Conservation (phyloP, 352 stramenopile genomes). For the Blastocystis sp. region DNA sequence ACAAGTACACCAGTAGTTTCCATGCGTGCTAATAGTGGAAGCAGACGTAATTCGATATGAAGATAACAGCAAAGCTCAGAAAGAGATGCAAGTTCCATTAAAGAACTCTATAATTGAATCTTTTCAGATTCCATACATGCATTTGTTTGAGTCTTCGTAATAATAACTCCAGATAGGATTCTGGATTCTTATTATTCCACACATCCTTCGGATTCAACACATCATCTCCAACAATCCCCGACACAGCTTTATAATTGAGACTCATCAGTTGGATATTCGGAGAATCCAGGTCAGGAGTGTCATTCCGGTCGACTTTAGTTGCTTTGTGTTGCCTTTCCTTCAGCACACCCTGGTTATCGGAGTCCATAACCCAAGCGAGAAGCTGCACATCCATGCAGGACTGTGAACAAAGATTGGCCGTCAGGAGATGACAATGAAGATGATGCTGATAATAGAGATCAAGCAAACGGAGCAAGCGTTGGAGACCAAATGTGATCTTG, state of each 20-base stretch:
- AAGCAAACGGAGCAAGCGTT: background rate
- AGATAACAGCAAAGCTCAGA: background rate
- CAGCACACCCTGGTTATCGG: background rate
- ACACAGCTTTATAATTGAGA: background rate
- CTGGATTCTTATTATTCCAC: background rate
- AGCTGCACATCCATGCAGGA: background rate
- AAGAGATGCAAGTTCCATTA: background rate
- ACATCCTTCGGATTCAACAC: background rate
- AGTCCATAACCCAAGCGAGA: constrained; percentile 6
- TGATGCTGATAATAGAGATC: background rate
- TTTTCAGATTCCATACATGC: background rate
- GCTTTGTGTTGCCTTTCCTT: background rate
- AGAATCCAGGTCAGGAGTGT: background rate
- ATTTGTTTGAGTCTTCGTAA: background rate
- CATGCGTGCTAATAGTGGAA: constrained; percentile 10
- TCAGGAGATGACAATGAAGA: background rate
- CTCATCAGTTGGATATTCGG: background rate
- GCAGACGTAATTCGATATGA: background rate
- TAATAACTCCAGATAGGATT: background rate
- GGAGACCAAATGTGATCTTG: background rate
- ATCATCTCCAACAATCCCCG: background rate
- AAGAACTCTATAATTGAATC: background rate
- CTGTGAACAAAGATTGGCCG: background rate
- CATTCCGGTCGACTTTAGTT: background rate
- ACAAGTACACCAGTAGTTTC: background rate